Percentiles rank a stretch among this genome's conserved stretches.
Conservation (phyloP, 305 asterid genomes). For the Fraxinus dipetala region DNA sequence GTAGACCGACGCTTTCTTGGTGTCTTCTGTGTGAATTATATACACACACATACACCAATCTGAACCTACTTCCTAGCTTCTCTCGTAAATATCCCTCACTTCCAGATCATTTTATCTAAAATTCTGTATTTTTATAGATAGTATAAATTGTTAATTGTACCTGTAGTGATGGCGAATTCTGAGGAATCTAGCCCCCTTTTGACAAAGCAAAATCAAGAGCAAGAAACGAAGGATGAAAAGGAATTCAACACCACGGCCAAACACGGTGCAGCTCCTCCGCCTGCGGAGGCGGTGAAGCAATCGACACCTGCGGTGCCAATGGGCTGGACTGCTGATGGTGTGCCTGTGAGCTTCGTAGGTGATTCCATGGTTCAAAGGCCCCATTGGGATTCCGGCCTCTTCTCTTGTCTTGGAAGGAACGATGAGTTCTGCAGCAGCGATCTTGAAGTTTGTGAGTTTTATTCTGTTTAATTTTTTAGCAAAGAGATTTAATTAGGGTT, state of each 20-base stretch:
- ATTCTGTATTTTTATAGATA: not conserved
- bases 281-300: slow-evolving; percentile 17
- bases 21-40: not conserved
- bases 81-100: not conserved
- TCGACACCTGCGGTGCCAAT: slow-evolving; percentile 30
- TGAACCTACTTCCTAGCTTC: not conserved
- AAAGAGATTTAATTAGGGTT: slow-evolving; percentile 28
- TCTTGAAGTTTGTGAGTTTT: slow-evolving; percentile 87
- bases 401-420: slow-evolving; percentile 65
- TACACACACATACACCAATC: not conserved
- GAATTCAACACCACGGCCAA: slow-evolving; percentile 8
- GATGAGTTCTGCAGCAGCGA: slow-evolving; percentile 93
- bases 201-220: slow-evolving; percentile 35
- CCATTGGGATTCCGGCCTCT: slow-evolving; percentile 65
- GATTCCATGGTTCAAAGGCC: slow-evolving; percentile 43
- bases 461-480: slow-evolving; percentile 21
- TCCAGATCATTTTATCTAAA: not conserved
- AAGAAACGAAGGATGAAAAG: slow-evolving; percentile 26
- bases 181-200: slow-evolving; percentile 72
- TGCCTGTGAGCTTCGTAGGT: slow-evolving; percentile 48
- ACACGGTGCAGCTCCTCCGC: slow-evolving; percentile 23
- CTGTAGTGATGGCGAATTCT: slow-evolving; percentile 43
- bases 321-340: slow-evolving; percentile 60
- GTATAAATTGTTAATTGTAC: not conserved
- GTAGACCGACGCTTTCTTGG: not conserved